A percentile compares a stretch with the other conserved stretches of the same genome.
These are phyloP conservation scores for Sporothrix dimorphospora DNA, from an alignment of 2,329 filamentous ascomycete genomes.

Conservation along the genomic window DNA sequence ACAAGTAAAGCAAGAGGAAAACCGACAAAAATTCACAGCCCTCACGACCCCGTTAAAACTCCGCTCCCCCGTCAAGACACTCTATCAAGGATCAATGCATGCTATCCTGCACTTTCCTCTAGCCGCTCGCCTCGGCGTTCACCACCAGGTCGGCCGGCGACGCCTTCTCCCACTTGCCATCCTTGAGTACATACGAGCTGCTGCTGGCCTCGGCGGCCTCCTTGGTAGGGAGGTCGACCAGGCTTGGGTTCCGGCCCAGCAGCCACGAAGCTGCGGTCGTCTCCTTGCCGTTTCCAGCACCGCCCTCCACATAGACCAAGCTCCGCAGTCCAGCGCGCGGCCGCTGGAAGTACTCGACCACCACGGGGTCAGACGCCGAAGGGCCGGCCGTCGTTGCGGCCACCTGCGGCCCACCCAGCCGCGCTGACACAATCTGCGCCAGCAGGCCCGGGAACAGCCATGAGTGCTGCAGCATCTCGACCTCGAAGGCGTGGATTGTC, in stretches of 20 bases:
- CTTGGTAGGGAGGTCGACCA: slow-evolving; percentile 32
- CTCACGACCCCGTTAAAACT: not conserved
- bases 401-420: slow-evolving; percentile 63
- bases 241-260: slow-evolving; percentile 34
- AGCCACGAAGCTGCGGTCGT: slow-evolving; percentile 30
- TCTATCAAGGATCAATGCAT: not conserved
- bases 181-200: slow-evolving; percentile 35
- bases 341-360: slow-evolving; percentile 34
- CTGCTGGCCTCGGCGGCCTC: not conserved
- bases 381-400: slow-evolving; percentile 29
- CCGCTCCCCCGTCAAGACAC: not conserved
- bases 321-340: slow-evolving; percentile 40
- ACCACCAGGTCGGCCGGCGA: slow-evolving; percentile 32
- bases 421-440: slow-evolving; percentile 71
- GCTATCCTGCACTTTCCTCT: not conserved
- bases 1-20: not conserved
- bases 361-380: slow-evolving; percentile 29
- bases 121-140: slow-evolving; percentile 20
- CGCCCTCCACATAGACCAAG: slow-evolving; percentile 32
- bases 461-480: slow-evolving; percentile 89
- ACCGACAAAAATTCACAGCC: not conserved
- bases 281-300: slow-evolving; percentile 2
- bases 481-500: slow-evolving; percentile 83
- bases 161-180: slow-evolving; percentile 34
- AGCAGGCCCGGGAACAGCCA: slow-evolving; percentile 87